Evolutionary conservation across 148 eudicot genomes (phyloP).

Genomic region (Beta vulgaris): DNA sequence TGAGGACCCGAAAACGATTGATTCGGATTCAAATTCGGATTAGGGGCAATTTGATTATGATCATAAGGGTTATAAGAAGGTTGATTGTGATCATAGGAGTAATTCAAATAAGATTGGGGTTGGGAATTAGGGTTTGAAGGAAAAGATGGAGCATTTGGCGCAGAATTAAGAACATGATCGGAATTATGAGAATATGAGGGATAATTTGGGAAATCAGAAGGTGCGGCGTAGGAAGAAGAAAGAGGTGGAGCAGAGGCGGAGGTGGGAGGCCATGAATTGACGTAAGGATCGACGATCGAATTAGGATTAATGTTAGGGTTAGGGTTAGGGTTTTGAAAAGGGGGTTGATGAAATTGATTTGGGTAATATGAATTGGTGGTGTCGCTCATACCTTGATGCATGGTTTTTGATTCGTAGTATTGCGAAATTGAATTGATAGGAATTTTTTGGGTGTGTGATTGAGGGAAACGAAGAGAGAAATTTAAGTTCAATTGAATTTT

Average conservation of each 20-base stretch:
- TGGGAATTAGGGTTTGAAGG: conserved; percentile 41
- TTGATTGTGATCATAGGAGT: conserved; percentile 33
- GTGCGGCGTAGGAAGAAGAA: conserved; percentile 23
- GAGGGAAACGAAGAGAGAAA: not conserved
- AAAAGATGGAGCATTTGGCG: conserved; percentile 29
- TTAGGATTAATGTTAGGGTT: too few relatives aligned
- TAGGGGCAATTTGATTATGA: conserved; percentile 35
- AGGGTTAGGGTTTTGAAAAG: conserved; percentile 40
- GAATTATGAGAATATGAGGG: conserved; percentile 37
- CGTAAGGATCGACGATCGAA: conserved; percentile 39
- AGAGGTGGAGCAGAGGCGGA: conserved; percentile 74
- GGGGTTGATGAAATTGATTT: conserved; percentile 34
- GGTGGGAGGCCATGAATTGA: conserved; percentile 25
- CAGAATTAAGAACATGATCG: conserved; percentile 33
- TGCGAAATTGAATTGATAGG: conserved; percentile 3
- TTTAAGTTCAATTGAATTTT: not conserved
- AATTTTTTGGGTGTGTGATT: not conserved
- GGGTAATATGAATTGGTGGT: conserved; percentile 36
- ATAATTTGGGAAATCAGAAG: conserved; percentile 39
- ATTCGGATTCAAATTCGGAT: conserved; percentile 20
- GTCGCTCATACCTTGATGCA: conserved; percentile 34
- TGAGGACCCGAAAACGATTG: conserved; percentile 17
- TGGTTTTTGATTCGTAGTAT: conserved; percentile 5
- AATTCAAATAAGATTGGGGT: conserved; percentile 18
- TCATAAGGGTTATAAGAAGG: conserved; percentile 37